These are phyloP conservation scores for Pestalotiopsis sp. DNA, from an alignment of 2,329 filamentous ascomycete species.

Conservation along the genomic window DNA sequence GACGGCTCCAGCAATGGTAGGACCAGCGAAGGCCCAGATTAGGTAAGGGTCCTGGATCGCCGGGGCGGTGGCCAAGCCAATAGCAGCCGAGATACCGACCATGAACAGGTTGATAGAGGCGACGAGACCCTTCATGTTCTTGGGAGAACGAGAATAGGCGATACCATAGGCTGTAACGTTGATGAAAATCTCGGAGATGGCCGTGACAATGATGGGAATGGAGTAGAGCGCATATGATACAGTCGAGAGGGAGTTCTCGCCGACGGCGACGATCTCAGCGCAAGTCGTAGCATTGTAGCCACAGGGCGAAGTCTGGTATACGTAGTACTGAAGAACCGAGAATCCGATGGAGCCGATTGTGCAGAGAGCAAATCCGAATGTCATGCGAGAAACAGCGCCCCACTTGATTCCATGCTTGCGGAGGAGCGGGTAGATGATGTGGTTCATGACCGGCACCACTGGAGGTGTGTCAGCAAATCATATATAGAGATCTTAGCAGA, in stretches of 20 bases:
- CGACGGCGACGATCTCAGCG: slow-evolving; percentile 27
- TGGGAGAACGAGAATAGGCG: slow-evolving; percentile 76
- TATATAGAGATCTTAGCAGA: neutral
- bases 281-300: slow-evolving; percentile 32
- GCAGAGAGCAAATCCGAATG: slow-evolving; percentile 46
- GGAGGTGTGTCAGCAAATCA: neutral
- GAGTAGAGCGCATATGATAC: slow-evolving; percentile 30
- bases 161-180: slow-evolving; percentile 70
- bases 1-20: slow-evolving; percentile 29
- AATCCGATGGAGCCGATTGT: slow-evolving; percentile 37
- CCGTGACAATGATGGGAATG: slow-evolving; percentile 53
- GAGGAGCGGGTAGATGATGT: slow-evolving; percentile 44
- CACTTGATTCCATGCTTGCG: slow-evolving; percentile 39
- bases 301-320: slow-evolving; percentile 32
- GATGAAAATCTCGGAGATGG: slow-evolving; percentile 56
- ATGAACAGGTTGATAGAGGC: slow-evolving; percentile 71
- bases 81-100: slow-evolving; percentile 68
- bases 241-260: slow-evolving; percentile 24
- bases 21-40: slow-evolving; percentile 40
- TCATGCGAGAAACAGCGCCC: slow-evolving; percentile 47
- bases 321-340: slow-evolving; percentile 30
- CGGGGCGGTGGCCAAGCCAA: slow-evolving; percentile 58
- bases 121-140: slow-evolving; percentile 81
- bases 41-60: slow-evolving; percentile 49
- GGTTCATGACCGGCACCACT: slow-evolving; percentile 42